Conservation (phyloP, 768 basidiomycete species). For the Xanthoconium purpureum region DNA sequence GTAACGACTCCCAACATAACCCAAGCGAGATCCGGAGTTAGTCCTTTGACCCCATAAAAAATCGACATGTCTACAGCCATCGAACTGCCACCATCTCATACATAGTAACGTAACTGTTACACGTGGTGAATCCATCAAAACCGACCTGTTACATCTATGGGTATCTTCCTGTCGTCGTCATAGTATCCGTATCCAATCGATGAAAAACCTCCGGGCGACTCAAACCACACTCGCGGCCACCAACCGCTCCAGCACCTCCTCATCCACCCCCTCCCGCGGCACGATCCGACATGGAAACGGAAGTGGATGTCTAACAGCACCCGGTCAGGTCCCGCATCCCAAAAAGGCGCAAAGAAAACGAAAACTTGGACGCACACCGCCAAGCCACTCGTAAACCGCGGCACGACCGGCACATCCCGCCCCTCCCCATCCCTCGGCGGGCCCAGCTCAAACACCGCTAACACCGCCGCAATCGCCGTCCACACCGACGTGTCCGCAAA, state of each 20-base stretch:
- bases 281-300: slow-evolving; percentile 10
- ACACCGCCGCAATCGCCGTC: slow-evolving; percentile 11
- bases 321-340: not conserved
- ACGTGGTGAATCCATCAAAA: too few relatives aligned
- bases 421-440: slow-evolving; percentile 5
- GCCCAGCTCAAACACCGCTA: slow-evolving; percentile 14
- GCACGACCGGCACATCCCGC: slow-evolving; percentile 12
- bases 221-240: not conserved
- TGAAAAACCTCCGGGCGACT: not conserved
- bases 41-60: too few relatives aligned
- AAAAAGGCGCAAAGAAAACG: not conserved
- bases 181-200: not conserved
- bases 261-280: slow-evolving; percentile 9
- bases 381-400: slow-evolving; percentile 13
- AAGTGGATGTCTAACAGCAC: slow-evolving; percentile 1
- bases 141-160: too few relatives aligned
- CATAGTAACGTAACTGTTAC: too few relatives aligned
- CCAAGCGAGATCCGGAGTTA: not conserved
- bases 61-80: too few relatives aligned
- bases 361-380: slow-evolving; percentile 3
- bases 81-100: too few relatives aligned
- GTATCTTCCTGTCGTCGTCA: not conserved
- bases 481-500: slow-evolving; percentile 21
- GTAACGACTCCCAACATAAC: not conserved
- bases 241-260: not conserved